Evolutionary conservation across 2,329 filamentous ascomycete genomes (phyloP), one percentile per base, ranked within the genome.

Genomic region (Aspergillus sp.): DNA sequence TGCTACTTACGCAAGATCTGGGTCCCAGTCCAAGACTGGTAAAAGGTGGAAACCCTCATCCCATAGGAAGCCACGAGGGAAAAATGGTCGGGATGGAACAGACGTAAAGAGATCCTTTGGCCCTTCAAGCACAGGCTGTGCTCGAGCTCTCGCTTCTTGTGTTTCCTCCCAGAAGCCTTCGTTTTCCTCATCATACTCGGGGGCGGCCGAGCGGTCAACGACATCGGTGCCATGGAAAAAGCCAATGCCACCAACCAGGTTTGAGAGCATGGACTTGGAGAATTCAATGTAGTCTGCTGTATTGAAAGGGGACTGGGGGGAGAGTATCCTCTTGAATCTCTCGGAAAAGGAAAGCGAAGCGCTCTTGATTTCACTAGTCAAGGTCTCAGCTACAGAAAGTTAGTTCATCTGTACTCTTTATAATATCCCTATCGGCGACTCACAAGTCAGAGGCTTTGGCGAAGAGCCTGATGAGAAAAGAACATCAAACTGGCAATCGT

Each of bases 1-100:
- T 39, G 33, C 17, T 27, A 71, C 76, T 52, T 70, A 81, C 78
- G 90, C 87, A 52, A 98, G 82, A 69, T 97, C 93, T 52, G 92
- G 86, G 71, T 99, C 95, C 90, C 93, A 99, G 64, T 99, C 93
- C 19, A 91, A 84, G 54, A 99, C 88, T 2, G 93, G 93, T 48
- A 96, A 80, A 37, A 99, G 81, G 70, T 99, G 95, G 76, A 98
- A 99, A 0, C 95, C 95, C 74, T 99, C 95, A 68, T 99, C 95
- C 95, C 95, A 99, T 4, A 98, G 82, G 73, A 99, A 99, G 1
- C 95, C 95, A 60, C 95, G 85, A 1, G 95, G 95, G 77, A 99
- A 99, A 80, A 99, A 99, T 0, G 95, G 90, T 4, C 95, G 83
- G 8, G 93, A 98, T 0, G 95, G 95, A 56, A 98, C 88, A 67